Evolutionary conservation across 352 stramenopile genomes (phyloP).

Genomic region (Phytophthora chlamydospora): DNA sequence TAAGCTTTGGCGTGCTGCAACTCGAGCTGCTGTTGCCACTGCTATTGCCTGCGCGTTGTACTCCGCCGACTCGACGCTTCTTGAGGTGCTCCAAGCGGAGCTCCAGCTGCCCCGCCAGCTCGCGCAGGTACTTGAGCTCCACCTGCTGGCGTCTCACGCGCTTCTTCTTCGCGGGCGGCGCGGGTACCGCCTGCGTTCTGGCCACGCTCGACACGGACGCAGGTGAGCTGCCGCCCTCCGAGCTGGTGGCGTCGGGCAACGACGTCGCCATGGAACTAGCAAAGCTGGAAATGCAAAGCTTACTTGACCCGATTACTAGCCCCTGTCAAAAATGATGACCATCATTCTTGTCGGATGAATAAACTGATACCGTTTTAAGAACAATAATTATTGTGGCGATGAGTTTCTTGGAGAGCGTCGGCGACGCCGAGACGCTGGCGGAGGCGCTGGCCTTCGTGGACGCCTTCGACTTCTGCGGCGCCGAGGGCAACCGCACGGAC

Average conservation of each 20-base stretch:
- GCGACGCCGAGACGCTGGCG: conserved; percentile 23
- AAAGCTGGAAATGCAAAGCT: too few species aligned
- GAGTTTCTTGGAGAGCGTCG: conserved; percentile 20
- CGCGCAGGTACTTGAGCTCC: conserved; percentile 44
- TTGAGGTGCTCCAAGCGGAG: conserved; percentile 36
- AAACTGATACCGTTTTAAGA: too few species aligned
- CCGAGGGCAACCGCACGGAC: conserved; percentile 3
- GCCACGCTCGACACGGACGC: background rate
- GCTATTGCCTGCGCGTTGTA: background rate
- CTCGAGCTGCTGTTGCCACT: background rate
- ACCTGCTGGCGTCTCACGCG: conserved; percentile 40
- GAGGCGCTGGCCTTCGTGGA: conserved; percentile 38
- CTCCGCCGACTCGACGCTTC: conserved; percentile 11
- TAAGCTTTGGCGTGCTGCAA: background rate
- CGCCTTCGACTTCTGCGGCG: conserved; percentile 18
- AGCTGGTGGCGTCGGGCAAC: conserved; percentile 12
- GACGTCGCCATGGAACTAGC: background rate
- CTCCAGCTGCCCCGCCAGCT: conserved; percentile 38
- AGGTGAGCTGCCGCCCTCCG: conserved; percentile 20
- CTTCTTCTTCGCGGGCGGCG: conserved; percentile 30
- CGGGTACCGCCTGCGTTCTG: background rate
- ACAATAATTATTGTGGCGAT: conserved; percentile 3
- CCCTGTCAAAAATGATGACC: too few species aligned
- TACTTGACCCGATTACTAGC: too few species aligned
- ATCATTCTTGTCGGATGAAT: too few species aligned